Percentiles rank a stretch among this genome's conserved stretches.
phyloP scores from a whole-genome alignment of 73 alveolate genomes.

The Effrenium voratum region DNA sequence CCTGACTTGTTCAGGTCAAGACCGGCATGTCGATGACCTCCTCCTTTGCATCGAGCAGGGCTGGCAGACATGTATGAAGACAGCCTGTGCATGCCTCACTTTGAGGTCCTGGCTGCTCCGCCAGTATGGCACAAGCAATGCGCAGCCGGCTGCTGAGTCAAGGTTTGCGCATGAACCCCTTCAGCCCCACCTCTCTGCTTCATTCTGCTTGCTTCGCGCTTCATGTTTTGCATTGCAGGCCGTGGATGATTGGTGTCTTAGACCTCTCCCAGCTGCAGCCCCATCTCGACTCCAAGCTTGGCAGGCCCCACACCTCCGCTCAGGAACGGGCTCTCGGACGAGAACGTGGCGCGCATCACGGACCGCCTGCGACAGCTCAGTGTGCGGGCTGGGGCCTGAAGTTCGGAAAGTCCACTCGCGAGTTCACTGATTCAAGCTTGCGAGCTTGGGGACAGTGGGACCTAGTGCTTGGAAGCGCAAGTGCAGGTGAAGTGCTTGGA shows the following conservation, averaged over 20 bases:
- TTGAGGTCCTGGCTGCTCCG: constrained; percentile 65
- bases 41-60: constrained; percentile 43
- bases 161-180: not conserved
- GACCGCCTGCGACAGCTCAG: constrained; percentile 75
- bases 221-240: not conserved
- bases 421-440: not conserved
- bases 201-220: not conserved
- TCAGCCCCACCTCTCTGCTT: no score
- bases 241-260: constrained; percentile 48
- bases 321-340: constrained; percentile 69
- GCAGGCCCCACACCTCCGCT: not conserved
- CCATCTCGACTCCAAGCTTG: not conserved
- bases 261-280: constrained; percentile 37
- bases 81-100: not conserved
- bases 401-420: not conserved
- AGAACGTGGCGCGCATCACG: constrained; percentile 77
- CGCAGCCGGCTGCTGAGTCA: constrained; percentile 5
- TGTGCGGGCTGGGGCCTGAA: constrained; percentile 36
- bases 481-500: constrained; percentile 36
- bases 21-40: constrained; percentile 61
- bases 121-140: constrained; percentile 50
- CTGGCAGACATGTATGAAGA: not conserved
- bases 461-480: not conserved
- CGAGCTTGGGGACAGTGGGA: not conserved
- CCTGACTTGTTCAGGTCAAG: constrained; percentile 12